A percentile compares a stretch with the other conserved stretches of the same genome.
Evolutionary conservation across 306 rosid species (phyloP).

Genomic region (Oemleria cerasiformis): DNA sequence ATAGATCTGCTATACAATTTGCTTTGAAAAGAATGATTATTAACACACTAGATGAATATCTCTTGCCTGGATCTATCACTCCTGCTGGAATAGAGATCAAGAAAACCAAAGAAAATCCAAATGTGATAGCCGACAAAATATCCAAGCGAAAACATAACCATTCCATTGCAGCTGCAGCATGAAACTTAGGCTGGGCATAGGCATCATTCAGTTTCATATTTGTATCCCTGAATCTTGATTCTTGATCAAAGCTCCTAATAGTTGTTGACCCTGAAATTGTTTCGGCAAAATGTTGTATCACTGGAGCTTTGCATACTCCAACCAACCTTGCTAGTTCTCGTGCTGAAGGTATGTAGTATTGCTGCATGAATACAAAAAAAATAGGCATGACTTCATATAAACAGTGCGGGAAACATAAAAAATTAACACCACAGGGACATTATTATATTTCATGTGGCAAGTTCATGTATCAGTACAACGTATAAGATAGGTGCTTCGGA

Average conservation of each 20-base stretch:
- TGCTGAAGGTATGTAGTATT: slow-evolving; percentile 64
- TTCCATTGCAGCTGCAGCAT: slow-evolving; percentile 49
- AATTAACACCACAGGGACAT: neutral
- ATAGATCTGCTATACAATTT: neutral
- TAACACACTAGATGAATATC: neutral
- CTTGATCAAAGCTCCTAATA: slow-evolving; percentile 75
- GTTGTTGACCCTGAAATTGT: slow-evolving; percentile 77
- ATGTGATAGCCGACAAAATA: slow-evolving; percentile 54
- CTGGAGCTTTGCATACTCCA: slow-evolving; percentile 92
- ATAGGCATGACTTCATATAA: neutral
- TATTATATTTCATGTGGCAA: neutral
- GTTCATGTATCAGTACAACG: neutral
- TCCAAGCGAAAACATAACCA: slow-evolving; percentile 68
- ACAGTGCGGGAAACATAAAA: neutral
- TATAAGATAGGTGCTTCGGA: slow-evolving; percentile 3
- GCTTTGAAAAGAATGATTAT: neutral
- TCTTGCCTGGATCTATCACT: slow-evolving; percentile 55
- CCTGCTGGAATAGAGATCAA: slow-evolving; percentile 58
- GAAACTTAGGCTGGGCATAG: slow-evolving; percentile 55
- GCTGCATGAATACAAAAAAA: slow-evolving; percentile 42
- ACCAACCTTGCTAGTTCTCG: slow-evolving; percentile 69
- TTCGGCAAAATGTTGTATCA: slow-evolving; percentile 78
- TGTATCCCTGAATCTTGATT: slow-evolving; percentile 50
- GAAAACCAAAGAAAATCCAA: slow-evolving; percentile 51
- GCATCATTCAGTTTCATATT: slow-evolving; percentile 59